Base-by-base conservation (phyloP, 352 stramenopile genomes). In the Globisporangium rhizosaccharum region DNA sequence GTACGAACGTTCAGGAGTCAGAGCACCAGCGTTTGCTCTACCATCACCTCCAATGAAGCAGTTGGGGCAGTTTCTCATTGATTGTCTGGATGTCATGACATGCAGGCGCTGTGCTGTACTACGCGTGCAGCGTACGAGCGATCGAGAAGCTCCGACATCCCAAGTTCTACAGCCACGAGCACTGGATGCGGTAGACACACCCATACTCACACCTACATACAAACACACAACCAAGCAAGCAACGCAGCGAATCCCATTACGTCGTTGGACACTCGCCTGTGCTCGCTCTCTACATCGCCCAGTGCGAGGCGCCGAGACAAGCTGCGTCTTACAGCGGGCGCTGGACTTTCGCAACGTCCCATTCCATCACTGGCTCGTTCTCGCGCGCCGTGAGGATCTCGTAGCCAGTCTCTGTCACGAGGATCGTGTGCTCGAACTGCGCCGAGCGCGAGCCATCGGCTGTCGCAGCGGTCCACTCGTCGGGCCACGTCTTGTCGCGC, bases 381-480 rank as follows among this genome's bases (percentile, higher is more conserved):
- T 94, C 75, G 18, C 90, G 78, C 33, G 83, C 87, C 30, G 97
- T 99, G 10, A 99, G 75, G 56, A 99, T 96, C 61, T 99, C 97
- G 60, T 88, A 97, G 45, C 97, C 97, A 20, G 81, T 94, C 39
- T 99, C 93, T 1, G 97, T 99, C n/a, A 99, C 95, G 25, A 99
- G 67, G n/a, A 99, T 86, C 18, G 96, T 99, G 73, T 99, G 97
- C 67, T 99, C 97, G 57, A 97, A 97, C 78, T 99, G 97, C 12
- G 97, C 96, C 54, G 90, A 98, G 23, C 94, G 86, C 58, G 89
- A 82, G 33, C 97, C 97, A 78, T 99, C 97, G 10, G 73, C 82
- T 6, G 97, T 99, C 15, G 98, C 93, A 14, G 89, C 91, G 26
- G 97, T 99, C 97, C 97, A 99, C 64, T 99, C 96, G 70, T 99